phyloP scores from a whole-genome alignment of 352 stramenopile genomes.

The Blastocystis sp. region DNA sequence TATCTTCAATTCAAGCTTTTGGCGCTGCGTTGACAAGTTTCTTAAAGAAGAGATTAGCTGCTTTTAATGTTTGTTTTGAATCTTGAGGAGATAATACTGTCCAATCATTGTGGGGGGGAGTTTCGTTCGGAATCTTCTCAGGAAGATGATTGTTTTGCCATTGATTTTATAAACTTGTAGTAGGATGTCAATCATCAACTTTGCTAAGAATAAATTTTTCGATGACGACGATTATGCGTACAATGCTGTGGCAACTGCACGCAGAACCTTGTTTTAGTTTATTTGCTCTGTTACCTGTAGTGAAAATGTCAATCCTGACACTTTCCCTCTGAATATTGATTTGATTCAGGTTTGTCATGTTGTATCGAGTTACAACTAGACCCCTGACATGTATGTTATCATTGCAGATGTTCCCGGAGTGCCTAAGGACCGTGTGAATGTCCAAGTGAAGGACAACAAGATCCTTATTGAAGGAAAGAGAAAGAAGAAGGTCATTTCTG shows the following conservation, averaged over 20 bases:
- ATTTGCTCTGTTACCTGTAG: neutral
- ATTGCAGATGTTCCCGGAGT: conserved; percentile 60
- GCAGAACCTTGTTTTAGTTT: neutral
- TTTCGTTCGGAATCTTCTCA: neutral
- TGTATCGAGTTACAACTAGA: neutral
- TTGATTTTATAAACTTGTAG: conserved; percentile 2
- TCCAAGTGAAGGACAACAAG: conserved; percentile 61
- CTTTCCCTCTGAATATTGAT: conserved; percentile 50
- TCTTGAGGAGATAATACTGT: neutral
- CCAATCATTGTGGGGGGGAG: neutral
- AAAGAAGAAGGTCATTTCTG: conserved; percentile 62
- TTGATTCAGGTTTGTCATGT: conserved; percentile 15
- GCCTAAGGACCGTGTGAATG: conserved; percentile 30
- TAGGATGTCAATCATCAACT: conserved; percentile 51
- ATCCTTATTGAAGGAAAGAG: conserved; percentile 61
- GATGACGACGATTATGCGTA: conserved; percentile 61
- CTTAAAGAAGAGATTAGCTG: conserved; percentile 48
- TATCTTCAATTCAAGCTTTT: conserved; percentile 54
- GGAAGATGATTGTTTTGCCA: neutral
- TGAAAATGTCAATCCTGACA: conserved; percentile 27
- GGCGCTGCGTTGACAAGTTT: conserved; percentile 48
- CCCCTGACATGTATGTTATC: conserved; percentile 38
- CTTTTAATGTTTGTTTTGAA: neutral
- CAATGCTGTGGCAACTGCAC: conserved; percentile 19
- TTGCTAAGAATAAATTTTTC: conserved; percentile 61